Base-by-base conservation (phyloP, 2,329 filamentous ascomycete species). In the Apiospora pterosperma region DNA sequence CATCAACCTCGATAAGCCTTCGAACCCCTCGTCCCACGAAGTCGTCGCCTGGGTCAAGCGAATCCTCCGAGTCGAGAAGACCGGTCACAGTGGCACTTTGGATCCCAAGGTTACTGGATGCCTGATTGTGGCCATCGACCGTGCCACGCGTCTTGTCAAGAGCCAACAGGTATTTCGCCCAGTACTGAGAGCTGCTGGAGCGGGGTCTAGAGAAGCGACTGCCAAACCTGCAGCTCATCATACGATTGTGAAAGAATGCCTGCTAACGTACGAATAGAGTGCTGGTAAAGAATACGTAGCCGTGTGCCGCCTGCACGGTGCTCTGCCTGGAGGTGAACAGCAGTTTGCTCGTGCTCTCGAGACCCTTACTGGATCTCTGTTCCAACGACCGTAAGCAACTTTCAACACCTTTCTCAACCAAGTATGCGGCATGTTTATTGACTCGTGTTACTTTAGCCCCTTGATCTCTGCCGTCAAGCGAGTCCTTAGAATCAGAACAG, bases 31-130 rank as follows among this genome's bases (percentile, higher is more conserved):
- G 71, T 96, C 91, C 75, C 96, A 99, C 86, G 96, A 99, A 85
- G 96, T 99, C 70, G 96, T 99, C 76, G 95, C 96, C 71, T 99
- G 96, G 96, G 92, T 98, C 73, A 99, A 99, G 90, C 90, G 95
- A 74, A 98, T 98, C 75, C 86, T 99, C 64, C 90, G 92, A 76
- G 90, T 91, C 68, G 95, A 99, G 78, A 97, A 98, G 84, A 99
- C 96, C 67, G 96, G 96, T 71, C 96, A 99, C 87, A 97, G 93
- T 72, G 96, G 96, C 78, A 99, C 96, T 67, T 91, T 99, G 74
- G 96, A 99, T 78, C 95, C 95, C 76, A 98, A 97, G 83, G 96
- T 99, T 76, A 99, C 94, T 60, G 94, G 94, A 73, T 97, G 93
- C 80, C 82, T 97, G 77, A 97, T 97, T 76, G 76, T 77, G 73